A percentile compares a stretch with the other conserved stretches of the same genome.
Evolutionary conservation across 2,329 filamentous ascomycete genomes (phyloP).

Genomic region (Pseudogymnoascus sp.): DNA sequence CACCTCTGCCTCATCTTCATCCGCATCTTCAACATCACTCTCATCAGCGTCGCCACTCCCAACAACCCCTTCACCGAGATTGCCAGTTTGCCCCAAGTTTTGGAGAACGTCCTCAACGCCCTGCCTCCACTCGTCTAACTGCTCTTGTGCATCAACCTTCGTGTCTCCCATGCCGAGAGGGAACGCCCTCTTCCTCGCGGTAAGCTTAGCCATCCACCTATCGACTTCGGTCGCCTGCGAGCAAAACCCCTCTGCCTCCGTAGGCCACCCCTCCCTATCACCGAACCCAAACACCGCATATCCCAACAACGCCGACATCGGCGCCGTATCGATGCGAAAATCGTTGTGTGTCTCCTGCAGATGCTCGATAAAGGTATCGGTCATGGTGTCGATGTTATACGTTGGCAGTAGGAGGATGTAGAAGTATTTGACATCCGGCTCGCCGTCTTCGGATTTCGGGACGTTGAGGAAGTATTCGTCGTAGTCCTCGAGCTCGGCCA

Average conservation of each 20-base stretch:
- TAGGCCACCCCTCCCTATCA: conserved; percentile 86
- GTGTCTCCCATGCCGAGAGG: conserved; percentile 84
- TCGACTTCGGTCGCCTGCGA: conserved; percentile 87
- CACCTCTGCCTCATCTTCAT: conserved; percentile 76
- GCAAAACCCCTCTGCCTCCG: conserved; percentile 84
- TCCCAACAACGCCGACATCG: conserved; percentile 67
- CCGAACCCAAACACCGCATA: conserved; percentile 95
- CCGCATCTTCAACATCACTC: conserved; percentile 80
- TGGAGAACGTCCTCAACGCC: conserved; percentile 67
- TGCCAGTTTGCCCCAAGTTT: conserved; percentile 53
- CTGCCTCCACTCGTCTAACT: conserved; percentile 68
- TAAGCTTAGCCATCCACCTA: conserved; percentile 95
- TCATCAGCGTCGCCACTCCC: conserved; percentile 77
- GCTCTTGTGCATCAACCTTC: conserved; percentile 61
- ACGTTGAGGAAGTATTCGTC: conserved; percentile 84
- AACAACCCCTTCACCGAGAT: conserved; percentile 56
- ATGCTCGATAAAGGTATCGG: conserved; percentile 81
- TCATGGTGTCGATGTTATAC: conserved; percentile 91
- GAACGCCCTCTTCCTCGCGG: conserved; percentile 76
- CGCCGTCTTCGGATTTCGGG: conserved; percentile 51
- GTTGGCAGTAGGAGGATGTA: conserved; percentile 83
- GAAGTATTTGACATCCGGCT: conserved; percentile 51
- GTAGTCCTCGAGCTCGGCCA: conserved; percentile 73
- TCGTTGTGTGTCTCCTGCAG: conserved; percentile 91
- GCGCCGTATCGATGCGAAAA: conserved; percentile 88